Evolutionary conservation across 2,329 filamentous ascomycete species (phyloP).

Genomic region (Aureobasidium sp.): DNA sequence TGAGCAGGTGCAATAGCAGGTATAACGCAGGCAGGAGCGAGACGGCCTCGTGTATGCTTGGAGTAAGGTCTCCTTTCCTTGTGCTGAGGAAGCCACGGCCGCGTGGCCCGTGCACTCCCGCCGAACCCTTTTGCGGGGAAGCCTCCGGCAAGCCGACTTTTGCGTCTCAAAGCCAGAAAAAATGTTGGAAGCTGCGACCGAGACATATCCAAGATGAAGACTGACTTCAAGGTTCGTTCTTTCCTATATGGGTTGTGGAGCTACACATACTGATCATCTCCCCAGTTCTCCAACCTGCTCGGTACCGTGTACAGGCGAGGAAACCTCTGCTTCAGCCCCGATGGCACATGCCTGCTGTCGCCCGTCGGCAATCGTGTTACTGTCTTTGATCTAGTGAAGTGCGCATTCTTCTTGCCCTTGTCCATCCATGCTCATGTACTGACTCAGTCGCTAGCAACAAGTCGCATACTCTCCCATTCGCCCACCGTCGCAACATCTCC

Average conservation of each 20-base stretch:
- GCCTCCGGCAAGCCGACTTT: conserved; percentile 13
- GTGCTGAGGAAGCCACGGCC: conserved; percentile 1
- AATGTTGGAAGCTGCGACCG: conserved; percentile 12
- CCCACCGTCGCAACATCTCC: conserved; percentile 88
- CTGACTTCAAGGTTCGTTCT: conserved; percentile 77
- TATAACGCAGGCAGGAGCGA: conserved; percentile 7
- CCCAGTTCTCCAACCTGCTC: conserved; percentile 91
- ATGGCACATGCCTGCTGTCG: conserved; percentile 91
- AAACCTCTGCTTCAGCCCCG: conserved; percentile 91
- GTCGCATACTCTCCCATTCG: conserved; percentile 78
- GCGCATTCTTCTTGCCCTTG: conserved; percentile 28
- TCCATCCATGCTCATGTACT: background rate
- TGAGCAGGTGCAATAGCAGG: background rate
- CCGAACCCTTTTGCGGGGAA: conserved; percentile 15
- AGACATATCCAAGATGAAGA: conserved; percentile 71
- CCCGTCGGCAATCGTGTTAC: conserved; percentile 94
- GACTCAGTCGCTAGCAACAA: conserved; percentile 58
- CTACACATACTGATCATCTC: conserved; percentile 23
- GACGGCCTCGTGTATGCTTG: background rate
- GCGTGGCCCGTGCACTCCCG: background rate
- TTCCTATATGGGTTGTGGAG: background rate
- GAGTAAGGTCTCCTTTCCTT: conserved; percentile 12
- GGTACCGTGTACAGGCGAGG: conserved; percentile 98
- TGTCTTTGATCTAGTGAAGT: conserved; percentile 95
- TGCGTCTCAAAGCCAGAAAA: conserved; percentile 10